Conservation (phyloP, 1,284 basidiomycete species). For the Leccinum proximum region DNA sequence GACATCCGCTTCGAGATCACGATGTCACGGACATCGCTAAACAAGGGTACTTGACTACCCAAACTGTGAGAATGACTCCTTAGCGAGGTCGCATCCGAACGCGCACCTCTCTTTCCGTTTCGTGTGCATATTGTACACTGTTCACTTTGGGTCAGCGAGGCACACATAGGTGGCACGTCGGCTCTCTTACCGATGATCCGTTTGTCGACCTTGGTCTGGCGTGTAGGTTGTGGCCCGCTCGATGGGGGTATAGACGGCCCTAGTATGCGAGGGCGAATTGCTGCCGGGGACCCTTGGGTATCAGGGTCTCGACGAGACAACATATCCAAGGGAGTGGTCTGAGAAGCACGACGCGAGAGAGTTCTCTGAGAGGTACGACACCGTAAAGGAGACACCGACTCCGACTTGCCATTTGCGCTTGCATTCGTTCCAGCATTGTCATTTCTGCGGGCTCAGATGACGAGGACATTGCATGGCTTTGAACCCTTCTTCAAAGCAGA, state of each 20-base stretch:
- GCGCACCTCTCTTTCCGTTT: constrained; percentile 63
- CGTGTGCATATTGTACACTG: constrained; percentile 70
- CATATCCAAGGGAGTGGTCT: too few relatives aligned
- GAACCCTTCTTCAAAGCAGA: too few relatives aligned
- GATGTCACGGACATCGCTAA: constrained; percentile 75
- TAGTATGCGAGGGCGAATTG: too few relatives aligned
- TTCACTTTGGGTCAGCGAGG: constrained; percentile 4
- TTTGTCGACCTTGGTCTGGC: constrained; percentile 66
- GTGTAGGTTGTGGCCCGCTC: constrained; percentile 63
- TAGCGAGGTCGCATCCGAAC: constrained; percentile 10
- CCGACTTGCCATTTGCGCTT: not conserved
- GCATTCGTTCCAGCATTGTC: not conserved
- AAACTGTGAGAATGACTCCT: not conserved
- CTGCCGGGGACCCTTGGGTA: not conserved
- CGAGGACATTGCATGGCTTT: too few relatives aligned
- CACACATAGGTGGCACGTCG: constrained; percentile 13
- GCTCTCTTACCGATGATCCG: constrained; percentile 58
- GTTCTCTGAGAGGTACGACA: too few relatives aligned
- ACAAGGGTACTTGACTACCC: constrained; percentile 65
- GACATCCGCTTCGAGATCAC: constrained; percentile 56
- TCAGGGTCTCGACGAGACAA: too few relatives aligned
- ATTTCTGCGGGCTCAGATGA: not conserved
- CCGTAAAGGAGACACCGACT: not conserved
- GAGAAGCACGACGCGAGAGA: too few relatives aligned
- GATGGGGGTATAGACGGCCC: constrained; percentile 61